These are phyloP conservation scores for Teunomyces atbi DNA, from an alignment of 805 yeast species.

Conservation along the genomic window DNA sequence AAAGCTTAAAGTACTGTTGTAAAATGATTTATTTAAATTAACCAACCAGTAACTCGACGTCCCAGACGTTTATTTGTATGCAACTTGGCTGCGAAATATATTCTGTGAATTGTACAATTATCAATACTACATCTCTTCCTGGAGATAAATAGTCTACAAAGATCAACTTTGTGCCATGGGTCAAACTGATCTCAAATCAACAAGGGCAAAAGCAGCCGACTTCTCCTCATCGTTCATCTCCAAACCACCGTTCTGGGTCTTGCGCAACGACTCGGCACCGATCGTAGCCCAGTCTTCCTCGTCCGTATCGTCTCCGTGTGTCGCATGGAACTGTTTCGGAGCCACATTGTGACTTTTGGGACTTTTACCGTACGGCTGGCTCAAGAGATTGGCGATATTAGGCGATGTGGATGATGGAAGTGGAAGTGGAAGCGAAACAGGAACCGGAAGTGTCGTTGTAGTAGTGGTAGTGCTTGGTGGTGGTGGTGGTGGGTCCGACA, in stretches of 20 bases:
- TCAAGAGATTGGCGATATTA: conserved; percentile 12
- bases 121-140: neutral
- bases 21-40: too few species aligned
- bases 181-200: conserved; percentile 42
- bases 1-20: too few species aligned
- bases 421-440: too few species aligned
- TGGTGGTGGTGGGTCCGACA: conserved; percentile 20
- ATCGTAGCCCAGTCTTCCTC: conserved; percentile 96
- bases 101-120: neutral
- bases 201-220: conserved; percentile 61
- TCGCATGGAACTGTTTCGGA: neutral
- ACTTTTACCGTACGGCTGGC: conserved; percentile 11
- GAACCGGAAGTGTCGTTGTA: conserved; percentile 2
- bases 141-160: neutral
- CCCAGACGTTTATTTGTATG: too few species aligned
- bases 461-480: conserved; percentile 5
- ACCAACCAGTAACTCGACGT: too few species aligned
- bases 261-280: conserved; percentile 71
- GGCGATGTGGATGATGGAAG: conserved; percentile 9
- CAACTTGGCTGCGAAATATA: conserved; percentile 4
- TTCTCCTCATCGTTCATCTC: conserved; percentile 40
- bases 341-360: conserved; percentile 10
- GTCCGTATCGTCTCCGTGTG: conserved; percentile 71
- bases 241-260: conserved; percentile 11
- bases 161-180: neutral